phyloP scores from a whole-genome alignment of 2,329 filamentous ascomycete species.

The Phoma sp. region DNA sequence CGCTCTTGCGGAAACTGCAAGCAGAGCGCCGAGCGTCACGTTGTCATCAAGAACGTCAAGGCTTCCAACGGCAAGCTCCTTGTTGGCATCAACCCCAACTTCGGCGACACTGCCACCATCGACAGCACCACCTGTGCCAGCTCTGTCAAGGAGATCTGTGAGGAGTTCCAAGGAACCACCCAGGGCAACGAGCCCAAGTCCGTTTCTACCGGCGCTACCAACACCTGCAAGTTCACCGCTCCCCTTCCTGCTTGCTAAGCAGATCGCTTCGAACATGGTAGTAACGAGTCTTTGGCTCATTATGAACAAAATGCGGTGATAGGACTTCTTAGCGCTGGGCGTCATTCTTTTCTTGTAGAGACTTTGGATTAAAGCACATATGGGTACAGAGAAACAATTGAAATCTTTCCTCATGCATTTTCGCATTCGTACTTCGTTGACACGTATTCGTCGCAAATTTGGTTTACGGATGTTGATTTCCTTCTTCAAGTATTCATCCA shows the following conservation, averaged over 20 bases:
- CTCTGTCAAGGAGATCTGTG: constrained; percentile 29
- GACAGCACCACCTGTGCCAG: constrained; percentile 25
- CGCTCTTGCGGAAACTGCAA: constrained; percentile 55
- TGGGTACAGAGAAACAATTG: not conserved
- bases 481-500: not conserved
- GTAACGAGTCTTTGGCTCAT: not conserved
- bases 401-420: not conserved
- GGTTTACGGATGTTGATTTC: too few relatives aligned
- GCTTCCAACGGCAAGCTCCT: constrained; percentile 50
- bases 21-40: constrained; percentile 51
- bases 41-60: constrained; percentile 51
- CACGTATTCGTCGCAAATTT: not conserved
- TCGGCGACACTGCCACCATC: constrained; percentile 54
- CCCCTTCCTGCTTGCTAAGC: constrained; percentile 31
- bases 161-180: constrained; percentile 30
- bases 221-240: constrained; percentile 29
- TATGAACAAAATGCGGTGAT: constrained; percentile 2
- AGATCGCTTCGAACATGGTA: not conserved
- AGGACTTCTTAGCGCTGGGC: constrained; percentile 18
- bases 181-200: constrained; percentile 27
- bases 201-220: constrained; percentile 18
- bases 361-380: constrained; percentile 11
- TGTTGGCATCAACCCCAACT: constrained; percentile 59
- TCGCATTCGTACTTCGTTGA: not conserved
- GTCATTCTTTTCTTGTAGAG: constrained; percentile 27